These are phyloP conservation scores for Hyaloperonospora brassicae DNA, from an alignment of 352 stramenopile genomes.

Conservation along the genomic window DNA sequence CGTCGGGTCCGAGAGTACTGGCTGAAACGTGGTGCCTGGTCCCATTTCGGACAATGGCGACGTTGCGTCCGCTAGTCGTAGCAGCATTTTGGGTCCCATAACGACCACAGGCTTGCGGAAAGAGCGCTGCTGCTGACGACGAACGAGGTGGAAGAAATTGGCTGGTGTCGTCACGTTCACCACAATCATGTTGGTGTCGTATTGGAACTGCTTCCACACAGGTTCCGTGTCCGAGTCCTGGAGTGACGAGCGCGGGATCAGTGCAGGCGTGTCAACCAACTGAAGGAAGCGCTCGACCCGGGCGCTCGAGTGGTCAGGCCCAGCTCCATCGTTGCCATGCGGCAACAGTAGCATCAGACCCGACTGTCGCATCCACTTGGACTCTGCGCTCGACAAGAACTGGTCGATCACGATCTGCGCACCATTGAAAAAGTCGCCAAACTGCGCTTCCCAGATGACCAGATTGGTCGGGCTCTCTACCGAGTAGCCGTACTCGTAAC, in stretches of 20 bases:
- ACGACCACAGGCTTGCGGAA: conserved; percentile 74
- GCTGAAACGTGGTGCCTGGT: conserved; percentile 51
- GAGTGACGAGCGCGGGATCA: conserved; percentile 28
- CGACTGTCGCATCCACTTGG: conserved; percentile 87
- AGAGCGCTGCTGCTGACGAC: conserved; percentile 75
- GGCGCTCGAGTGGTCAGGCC: conserved; percentile 81
- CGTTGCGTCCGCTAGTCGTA: conserved; percentile 57
- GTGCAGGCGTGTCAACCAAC: conserved; percentile 61
- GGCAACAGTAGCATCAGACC: conserved; percentile 77
- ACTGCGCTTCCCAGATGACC: conserved; percentile 88
- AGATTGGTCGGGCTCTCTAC: conserved; percentile 75
- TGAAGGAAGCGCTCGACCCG: conserved; percentile 85
- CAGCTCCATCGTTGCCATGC: conserved; percentile 84
- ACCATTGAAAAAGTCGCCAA: conserved; percentile 87
- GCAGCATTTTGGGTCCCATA: conserved; percentile 74
- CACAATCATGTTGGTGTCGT: conserved; percentile 83
- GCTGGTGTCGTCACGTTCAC: conserved; percentile 83
- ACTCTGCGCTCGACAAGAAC: conserved; percentile 79
- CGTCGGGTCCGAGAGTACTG: conserved; percentile 49
- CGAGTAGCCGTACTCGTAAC: conserved; percentile 86
- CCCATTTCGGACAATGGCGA: conserved; percentile 60
- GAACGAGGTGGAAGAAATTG: conserved; percentile 95
- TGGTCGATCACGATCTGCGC: conserved; percentile 87
- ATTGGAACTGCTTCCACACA: conserved; percentile 45
- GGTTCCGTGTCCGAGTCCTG: conserved; percentile 29